Evolutionary conservation across 108 stramenopile genomes (phyloP).

Genomic region (Aurantiochytrium sp.): DNA sequence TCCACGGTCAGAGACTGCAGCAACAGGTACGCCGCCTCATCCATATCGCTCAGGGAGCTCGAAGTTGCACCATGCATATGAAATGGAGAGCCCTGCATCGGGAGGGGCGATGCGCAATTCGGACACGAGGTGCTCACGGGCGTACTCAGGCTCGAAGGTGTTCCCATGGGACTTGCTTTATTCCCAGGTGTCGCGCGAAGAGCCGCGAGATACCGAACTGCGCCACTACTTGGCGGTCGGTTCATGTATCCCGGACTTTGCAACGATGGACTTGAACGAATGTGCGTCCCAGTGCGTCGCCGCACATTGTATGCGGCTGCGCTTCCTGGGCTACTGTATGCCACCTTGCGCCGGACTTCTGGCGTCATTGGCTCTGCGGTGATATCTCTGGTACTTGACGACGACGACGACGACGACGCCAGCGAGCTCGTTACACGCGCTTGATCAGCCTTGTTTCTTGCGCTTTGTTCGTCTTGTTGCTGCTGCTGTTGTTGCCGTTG

Average conservation of each 20-base stretch:
- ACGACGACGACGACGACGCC: background rate
- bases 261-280: background rate
- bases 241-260: background rate
- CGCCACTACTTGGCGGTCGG: background rate
- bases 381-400: background rate
- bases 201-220: background rate
- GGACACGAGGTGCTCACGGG: background rate
- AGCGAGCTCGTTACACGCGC: background rate
- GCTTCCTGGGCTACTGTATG: background rate
- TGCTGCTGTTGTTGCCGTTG: background rate
- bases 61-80: background rate
- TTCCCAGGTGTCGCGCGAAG: background rate
- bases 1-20: background rate
- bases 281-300: background rate
- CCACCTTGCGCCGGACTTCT: background rate
- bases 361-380: background rate
- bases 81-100: background rate
- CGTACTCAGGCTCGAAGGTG: background rate
- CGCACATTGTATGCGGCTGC: background rate
- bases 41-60: background rate
- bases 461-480: background rate
- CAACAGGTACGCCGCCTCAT: background rate
- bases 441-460: background rate
- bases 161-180: background rate
- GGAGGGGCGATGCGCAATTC: background rate